phyloP scores from a whole-genome alignment of 768 basidiomycete species.

The Leccinellum rugosiceps region DNA sequence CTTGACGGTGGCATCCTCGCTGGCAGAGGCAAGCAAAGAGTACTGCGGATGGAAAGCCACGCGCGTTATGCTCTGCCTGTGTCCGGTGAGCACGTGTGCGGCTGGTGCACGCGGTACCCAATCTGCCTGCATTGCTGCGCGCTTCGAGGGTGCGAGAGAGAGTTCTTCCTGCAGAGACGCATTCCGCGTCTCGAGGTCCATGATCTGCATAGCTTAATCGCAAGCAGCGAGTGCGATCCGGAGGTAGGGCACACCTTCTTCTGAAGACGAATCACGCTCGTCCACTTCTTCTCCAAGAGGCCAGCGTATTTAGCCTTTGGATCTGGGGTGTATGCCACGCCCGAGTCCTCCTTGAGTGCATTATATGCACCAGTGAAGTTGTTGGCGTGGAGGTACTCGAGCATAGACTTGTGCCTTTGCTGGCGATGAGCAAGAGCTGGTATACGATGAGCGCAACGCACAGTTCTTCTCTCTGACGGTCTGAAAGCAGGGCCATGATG shows the following conservation, averaged over 20 bases:
- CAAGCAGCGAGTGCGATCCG: background rate
- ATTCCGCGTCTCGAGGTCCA: constrained; percentile 89
- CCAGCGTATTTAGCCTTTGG: constrained; percentile 84
- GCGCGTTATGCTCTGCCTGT: constrained; percentile 71
- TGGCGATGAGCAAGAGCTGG: constrained; percentile 10
- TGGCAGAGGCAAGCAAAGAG: constrained; percentile 78
- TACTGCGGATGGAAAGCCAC: constrained; percentile 87
- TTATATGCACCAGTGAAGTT: constrained; percentile 62
- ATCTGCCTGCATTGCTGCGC: constrained; percentile 64
- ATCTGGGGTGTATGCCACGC: constrained; percentile 71
- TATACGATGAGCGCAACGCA: constrained; percentile 28
- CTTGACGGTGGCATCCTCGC: constrained; percentile 87
- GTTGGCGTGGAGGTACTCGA: constrained; percentile 70
- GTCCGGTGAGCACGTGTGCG: constrained; percentile 71
- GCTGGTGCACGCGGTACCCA: constrained; percentile 90
- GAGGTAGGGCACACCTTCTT: constrained; percentile 67
- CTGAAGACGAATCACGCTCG: constrained; percentile 90
- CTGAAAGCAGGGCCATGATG: constrained; percentile 46
- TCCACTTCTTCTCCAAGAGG: constrained; percentile 97
- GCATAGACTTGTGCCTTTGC: constrained; percentile 72
- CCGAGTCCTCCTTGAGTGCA: constrained; percentile 52
- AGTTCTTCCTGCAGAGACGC: constrained; percentile 75
- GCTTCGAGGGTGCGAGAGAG: constrained; percentile 45
- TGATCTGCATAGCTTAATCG: constrained; percentile 57
- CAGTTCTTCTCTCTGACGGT: constrained; percentile 47